Evolutionary conservation across 1,284 basidiomycete genomes (phyloP), one percentile per base, ranked within the genome.

Genomic region (Trametes sp.): DNA sequence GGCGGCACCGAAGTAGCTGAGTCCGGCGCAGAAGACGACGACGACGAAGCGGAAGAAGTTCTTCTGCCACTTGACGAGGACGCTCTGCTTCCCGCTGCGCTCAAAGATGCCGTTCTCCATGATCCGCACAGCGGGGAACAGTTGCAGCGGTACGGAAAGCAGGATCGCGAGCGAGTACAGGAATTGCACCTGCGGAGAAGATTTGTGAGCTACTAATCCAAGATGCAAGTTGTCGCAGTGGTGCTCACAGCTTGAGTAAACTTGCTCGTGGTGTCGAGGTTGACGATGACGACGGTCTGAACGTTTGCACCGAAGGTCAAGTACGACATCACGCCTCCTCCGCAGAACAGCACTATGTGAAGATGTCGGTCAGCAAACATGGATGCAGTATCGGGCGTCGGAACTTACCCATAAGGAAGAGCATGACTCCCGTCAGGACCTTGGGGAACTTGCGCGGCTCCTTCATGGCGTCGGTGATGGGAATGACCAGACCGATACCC

Each of bases 51-150:
- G 84, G 83, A 98, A 97, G 26, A 86, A 73, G 73, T 99, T 99
- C 88, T 99, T 99, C 72, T 89, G 82, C 95, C 97, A 94, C 74
- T 93, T 93, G 72, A 93, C 88, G 57, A 83, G 80, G 38, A 75
- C 64, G 72, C 90, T 79, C 38, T 69, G 82, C 76, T 95, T 94
- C 65, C 98, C 98, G 71, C 96, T 98, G 55, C 87, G 88, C 55
- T 87, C 86, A 76, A 99, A 98, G n/a, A 99, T 74, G 1, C 94
- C 96, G 70, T 97, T 97, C 82, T 99, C 98, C 80, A 99, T 88
- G 74, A 99, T 98, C 49, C 96, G 88, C 51, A 98, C 90, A 1
- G 96, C 98, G 0, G 97, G 97, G 92, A 99, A 98, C 60, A 99
- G 89, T 75, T 98, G 96, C 4, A 99, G 86, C 0, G 97, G 97